A percentile compares a stretch with the other conserved stretches of the same genome.
These are phyloP conservation scores for Elsinoe batatas DNA, from an alignment of 2,329 filamentous ascomycete genomes.

Conservation along the genomic window DNA sequence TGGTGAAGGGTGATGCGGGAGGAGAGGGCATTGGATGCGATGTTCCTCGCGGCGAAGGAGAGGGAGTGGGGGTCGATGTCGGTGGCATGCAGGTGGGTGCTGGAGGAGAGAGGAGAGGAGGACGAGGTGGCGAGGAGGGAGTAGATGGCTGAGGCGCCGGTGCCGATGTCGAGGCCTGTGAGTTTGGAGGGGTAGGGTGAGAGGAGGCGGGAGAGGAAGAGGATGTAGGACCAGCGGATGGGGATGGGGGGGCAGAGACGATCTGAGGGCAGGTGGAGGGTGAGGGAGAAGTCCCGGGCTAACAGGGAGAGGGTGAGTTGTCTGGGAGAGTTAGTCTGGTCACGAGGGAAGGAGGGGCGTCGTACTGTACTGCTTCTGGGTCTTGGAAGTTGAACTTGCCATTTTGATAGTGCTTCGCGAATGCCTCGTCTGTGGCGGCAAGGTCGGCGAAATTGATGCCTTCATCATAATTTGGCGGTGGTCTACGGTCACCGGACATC, in stretches of 20 bases:
- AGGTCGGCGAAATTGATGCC: constrained; percentile 54
- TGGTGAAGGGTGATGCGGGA: constrained; percentile 55
- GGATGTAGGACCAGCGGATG: constrained; percentile 22
- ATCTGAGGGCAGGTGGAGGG: constrained; percentile 61
- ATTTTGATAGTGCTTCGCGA: constrained; percentile 45
- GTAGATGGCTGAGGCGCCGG: constrained; percentile 86
- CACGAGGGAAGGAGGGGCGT: constrained; percentile 33
- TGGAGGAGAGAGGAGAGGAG: constrained; percentile 50
- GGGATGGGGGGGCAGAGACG: constrained; percentile 75
- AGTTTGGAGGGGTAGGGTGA: background rate
- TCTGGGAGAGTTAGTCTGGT: constrained; percentile 25
- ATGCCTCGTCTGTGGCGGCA: constrained; percentile 49
- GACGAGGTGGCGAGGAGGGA: constrained; percentile 66
- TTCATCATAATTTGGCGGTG: constrained; percentile 36
- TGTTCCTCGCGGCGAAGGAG: constrained; percentile 55
- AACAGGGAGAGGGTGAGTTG: constrained; percentile 70
- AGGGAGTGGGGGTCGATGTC: constrained; percentile 70
- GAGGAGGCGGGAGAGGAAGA: constrained; percentile 7
- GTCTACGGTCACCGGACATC: background rate
- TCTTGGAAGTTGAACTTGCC: constrained; percentile 70
- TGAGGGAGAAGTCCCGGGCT: constrained; percentile 61
- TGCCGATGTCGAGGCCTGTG: constrained; percentile 46
- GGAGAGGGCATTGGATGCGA: constrained; percentile 54
- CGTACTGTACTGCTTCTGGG: constrained; percentile 62
- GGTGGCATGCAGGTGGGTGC: constrained; percentile 48